Evolutionary conservation across 139 green algal genomes (phyloP), one percentile per base, ranked within the genome.

Genomic region (Coccomyxa sp.): DNA sequence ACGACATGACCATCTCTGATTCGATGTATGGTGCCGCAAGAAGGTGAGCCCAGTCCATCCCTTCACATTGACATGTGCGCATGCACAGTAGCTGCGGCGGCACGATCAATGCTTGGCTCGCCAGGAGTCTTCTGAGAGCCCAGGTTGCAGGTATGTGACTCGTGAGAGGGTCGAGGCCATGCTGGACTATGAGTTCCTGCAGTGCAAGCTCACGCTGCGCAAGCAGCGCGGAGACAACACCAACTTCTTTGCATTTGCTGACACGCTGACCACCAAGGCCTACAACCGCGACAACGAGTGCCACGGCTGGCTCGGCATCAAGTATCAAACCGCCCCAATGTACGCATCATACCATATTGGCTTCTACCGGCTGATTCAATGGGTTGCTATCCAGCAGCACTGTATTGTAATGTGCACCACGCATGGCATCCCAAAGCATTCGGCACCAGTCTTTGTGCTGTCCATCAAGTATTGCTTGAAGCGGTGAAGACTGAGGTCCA

Each of bases 301-400:
- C 80, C 89, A 92, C 81, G 89, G 89, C 80, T 92, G 89, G 89
- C 83, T 92, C 71, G 89, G 89, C 27, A 79, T 92, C 81, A 92
- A 92, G 78, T 90, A 84, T 25, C 89, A 92, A 67, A 51, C 13
- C 18, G 38, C 25, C 13, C 87, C 87, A n/a, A 76, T 28, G 86
- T 89, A 51, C 66, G 38, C 38, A 82, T 71, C 63, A 3, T 71
- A 9, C 63, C 18, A 9, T 1, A 21, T 51, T 23, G 7, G 3
- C 38, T 51, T 51, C 38, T 51, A 51, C 38, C 38, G 7, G 38
- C 38, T 51, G 38, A 51, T 51, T 7, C 38, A 11, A n/a, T 7
- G 38, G 3, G 3, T 51, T 51, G 38, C 38, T 51, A 51, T 51
- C 38, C 38, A 51, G 38, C 38, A 51, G 38, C 38, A 51, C 38